Base-by-base conservation (phyloP, 331 rosid species). In the Spiraea crenata region DNA sequence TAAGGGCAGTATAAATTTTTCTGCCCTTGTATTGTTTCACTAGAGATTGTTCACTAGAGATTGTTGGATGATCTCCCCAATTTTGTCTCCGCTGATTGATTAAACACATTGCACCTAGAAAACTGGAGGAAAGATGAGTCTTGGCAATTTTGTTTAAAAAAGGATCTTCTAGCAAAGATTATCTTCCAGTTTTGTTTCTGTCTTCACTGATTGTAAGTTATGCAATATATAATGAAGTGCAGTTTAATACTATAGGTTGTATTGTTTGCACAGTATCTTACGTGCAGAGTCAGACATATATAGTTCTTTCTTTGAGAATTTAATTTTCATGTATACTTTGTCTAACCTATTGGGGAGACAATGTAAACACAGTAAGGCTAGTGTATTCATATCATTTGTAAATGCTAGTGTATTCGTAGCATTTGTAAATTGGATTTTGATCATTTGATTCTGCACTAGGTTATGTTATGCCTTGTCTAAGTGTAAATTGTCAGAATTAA, bases 1-100 rank as follows among this genome's bases (percentile, higher is more conserved):
- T 44, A 19, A 81, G 17, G 34, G 85, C 81, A 20, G 84, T 90
- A 48, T 80, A 82, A 76, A 77, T 82, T 83, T 82, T 88, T 87
- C 81, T 75, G 80, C 70, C 73, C 73, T 51, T 78, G 14, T 75
- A 85, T 80, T 83, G 85, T 83, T 67, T 67, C 81, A 69, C 63
- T 49, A 55, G 35, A 48, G 70, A 7, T 42, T 66, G 45, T 34
- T 60, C 81, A 69, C 63, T 49, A 55, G 35, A 48, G 70, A 7
- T 42, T 66, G 45, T 34, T 60, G 61, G 47, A 42, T 35, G 3
- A 57, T 63, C n/a, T 20, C 4, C 45, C 52, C 51, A 46, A 20
- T 46, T 76, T 50, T 61, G 62, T 44, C 20, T 52, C 46, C 56
- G n/a, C 67, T 56, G 1, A 9, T 44, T 59, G 42, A 47, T 63